Evolutionary conservation across 1,284 basidiomycete species (phyloP), one percentile per base, ranked within the genome.

Genomic region (Pascua sp.): DNA sequence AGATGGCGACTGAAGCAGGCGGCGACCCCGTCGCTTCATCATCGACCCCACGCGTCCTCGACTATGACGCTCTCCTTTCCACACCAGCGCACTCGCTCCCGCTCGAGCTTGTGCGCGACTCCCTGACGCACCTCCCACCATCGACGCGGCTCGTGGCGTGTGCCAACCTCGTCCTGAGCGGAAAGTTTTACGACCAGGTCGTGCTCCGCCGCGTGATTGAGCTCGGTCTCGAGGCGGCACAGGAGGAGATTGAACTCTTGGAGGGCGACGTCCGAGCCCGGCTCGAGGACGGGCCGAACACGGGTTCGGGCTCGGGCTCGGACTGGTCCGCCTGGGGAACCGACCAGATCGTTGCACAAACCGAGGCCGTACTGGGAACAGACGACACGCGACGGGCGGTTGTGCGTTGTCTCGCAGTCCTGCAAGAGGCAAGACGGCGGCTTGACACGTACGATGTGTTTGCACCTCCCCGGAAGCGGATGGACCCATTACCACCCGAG

Each of bases 131-230:
- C 13, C 51, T 62, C 16, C 41, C 53, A 11, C 24, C 43, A 15
- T 11, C 43, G 13, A 44, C 44, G 16, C 50, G 52, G 13, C 39
- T 65, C 10, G 56, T 60, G 17, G 57, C 61, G 12, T 53, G 51
- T 42, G 51, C 61, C 42, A 62, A 62, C 53, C 56, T 65, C 32
- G 45, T 65, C 32, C 57, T 62, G 18, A 48, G 50, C 43, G 55
- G 57, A 18, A 44, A 50, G 18, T 11, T 62, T 10, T 46, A 49
- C 32, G 60, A 61, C 43, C 56, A 49, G 18, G 43, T 39, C 60
- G 42, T 67, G 53, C 15, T 75, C 63, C 51, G 73, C 51, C 18
- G 71, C 59, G 4, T 72, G 37, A 43, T 76, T 61, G 53, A 66
- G 42, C 40, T 67, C 50, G 63, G 68, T 11, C 62, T 67, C 24